Conservation (phyloP, 768 basidiomycete genomes). For the Podaxis mareebaensis region DNA sequence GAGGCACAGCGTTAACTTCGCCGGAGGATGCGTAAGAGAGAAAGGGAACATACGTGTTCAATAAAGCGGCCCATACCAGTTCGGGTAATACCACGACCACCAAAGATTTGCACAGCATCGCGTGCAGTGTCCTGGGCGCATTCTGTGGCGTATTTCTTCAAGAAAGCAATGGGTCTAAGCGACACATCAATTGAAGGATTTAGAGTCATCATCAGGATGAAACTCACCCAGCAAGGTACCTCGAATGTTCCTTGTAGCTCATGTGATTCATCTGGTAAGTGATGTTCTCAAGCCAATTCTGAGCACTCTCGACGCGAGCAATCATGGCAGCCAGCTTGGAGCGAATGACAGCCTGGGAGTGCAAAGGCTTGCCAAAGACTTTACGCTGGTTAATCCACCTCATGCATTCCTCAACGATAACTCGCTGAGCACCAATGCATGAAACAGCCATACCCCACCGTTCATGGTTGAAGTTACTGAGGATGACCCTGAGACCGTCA, state of each 20-base stretch:
- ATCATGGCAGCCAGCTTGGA: constrained; percentile 88
- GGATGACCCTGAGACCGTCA: constrained; percentile 42
- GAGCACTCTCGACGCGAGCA: constrained; percentile 74
- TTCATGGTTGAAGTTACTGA: constrained; percentile 88
- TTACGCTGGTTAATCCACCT: constrained; percentile 82
- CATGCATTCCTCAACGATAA: constrained; percentile 73
- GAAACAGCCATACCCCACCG: constrained; percentile 74
- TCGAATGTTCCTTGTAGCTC: constrained; percentile 76
- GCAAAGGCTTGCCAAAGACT: constrained; percentile 88
- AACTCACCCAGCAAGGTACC: constrained; percentile 68
- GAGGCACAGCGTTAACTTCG: neutral
- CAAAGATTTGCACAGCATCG: constrained; percentile 79
- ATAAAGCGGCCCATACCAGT: constrained; percentile 43
- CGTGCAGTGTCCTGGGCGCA: constrained; percentile 78
- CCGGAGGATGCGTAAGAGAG: neutral
- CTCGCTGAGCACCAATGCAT: constrained; percentile 54
- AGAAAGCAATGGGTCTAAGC: constrained; percentile 67
- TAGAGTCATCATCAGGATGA: neutral
- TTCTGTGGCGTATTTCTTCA: constrained; percentile 78
- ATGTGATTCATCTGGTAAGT: constrained; percentile 90
- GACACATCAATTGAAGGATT: constrained; percentile 9
- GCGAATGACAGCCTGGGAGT: constrained; percentile 84
- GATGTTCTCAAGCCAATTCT: constrained; percentile 85
- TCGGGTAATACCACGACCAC: constrained; percentile 82
- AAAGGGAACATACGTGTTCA: constrained; percentile 11